These are phyloP conservation scores for Petunia axillaris DNA, from an alignment of 257 asterid genomes.

Conservation along the genomic window DNA sequence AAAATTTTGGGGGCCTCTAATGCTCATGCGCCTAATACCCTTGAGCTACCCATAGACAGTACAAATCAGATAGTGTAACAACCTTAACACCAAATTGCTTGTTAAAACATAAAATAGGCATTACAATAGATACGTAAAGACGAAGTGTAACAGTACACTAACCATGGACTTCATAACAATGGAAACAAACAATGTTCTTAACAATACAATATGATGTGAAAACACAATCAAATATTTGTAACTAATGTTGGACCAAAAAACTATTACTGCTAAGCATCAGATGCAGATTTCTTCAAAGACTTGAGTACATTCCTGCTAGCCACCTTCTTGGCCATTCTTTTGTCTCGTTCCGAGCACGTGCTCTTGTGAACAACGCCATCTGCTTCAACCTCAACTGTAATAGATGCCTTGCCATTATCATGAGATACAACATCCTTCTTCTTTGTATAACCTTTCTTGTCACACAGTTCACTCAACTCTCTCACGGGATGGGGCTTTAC, in stretches of 20 bases:
- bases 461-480: slow-evolving; percentile 67
- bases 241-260: background rate
- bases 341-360: slow-evolving; percentile 41
- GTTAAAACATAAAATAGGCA: too few relatives aligned
- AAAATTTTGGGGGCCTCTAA: too few relatives aligned
- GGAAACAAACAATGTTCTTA: too few relatives aligned
- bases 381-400: slow-evolving; percentile 63
- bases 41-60: too few relatives aligned
- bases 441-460: slow-evolving; percentile 39
- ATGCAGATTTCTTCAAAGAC: slow-evolving; percentile 35
- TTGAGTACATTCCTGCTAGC: slow-evolving; percentile 60
- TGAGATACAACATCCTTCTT: slow-evolving; percentile 32
- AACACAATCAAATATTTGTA: background rate
- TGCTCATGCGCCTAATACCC: too few relatives aligned
- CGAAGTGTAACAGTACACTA: too few relatives aligned
- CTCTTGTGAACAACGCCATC: slow-evolving; percentile 43
- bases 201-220: too few relatives aligned
- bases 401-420: slow-evolving; percentile 37
- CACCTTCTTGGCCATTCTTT: slow-evolving; percentile 45
- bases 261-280: background rate
- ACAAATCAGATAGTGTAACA: too few relatives aligned
- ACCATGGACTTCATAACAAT: too few relatives aligned
- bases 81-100: too few relatives aligned
- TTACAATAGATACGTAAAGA: too few relatives aligned
- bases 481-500: slow-evolving; percentile 66